Conservation (phyloP, 2,329 filamentous ascomycete species). For the Eutypella sp. region DNA sequence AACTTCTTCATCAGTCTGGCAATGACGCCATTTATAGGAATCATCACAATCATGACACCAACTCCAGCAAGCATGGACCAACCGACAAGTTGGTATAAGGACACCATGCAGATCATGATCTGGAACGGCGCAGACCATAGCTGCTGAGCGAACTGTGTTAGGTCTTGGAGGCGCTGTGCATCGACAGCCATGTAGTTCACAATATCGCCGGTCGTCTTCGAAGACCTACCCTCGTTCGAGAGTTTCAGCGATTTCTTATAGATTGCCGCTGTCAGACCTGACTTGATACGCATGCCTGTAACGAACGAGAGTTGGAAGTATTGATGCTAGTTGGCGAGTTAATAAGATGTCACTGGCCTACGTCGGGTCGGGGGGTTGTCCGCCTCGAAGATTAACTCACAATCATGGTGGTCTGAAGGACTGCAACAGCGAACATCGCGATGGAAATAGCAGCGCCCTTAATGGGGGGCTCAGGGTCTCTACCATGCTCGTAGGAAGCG, state of each 20-base stretch:
- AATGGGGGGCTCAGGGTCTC: slow-evolving; percentile 68
- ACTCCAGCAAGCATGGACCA: slow-evolving; percentile 94
- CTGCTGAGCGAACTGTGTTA: slow-evolving; percentile 93
- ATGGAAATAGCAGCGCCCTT: slow-evolving; percentile 83
- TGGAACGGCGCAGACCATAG: slow-evolving; percentile 97
- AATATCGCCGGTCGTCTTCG: slow-evolving; percentile 93
- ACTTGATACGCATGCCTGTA: slow-evolving; percentile 95
- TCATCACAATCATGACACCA: slow-evolving; percentile 94
- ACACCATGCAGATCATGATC: slow-evolving; percentile 91
- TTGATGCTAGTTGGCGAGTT: slow-evolving; percentile 56
- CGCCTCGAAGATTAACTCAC: slow-evolving; percentile 22
- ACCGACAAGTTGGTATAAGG: slow-evolving; percentile 90
- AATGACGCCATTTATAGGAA: slow-evolving; percentile 89
- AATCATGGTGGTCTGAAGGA: slow-evolving; percentile 81
- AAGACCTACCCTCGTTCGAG: slow-evolving; percentile 84
- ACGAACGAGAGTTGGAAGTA: slow-evolving; percentile 96
- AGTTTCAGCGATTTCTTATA: slow-evolving; percentile 87
- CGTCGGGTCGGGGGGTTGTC: background rate
- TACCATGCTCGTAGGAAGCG: slow-evolving; percentile 60
- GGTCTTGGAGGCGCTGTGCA: slow-evolving; percentile 87
- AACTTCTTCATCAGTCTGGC: slow-evolving; percentile 89
- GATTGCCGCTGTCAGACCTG: slow-evolving; percentile 81
- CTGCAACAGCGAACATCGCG: slow-evolving; percentile 85
- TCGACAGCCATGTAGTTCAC: slow-evolving; percentile 99
- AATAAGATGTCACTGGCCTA: slow-evolving; percentile 9